Evolutionary conservation across 176 grass and related monocot species (phyloP), one percentile per base, ranked within the genome.

Genomic region (Raddia guianensis): DNA sequence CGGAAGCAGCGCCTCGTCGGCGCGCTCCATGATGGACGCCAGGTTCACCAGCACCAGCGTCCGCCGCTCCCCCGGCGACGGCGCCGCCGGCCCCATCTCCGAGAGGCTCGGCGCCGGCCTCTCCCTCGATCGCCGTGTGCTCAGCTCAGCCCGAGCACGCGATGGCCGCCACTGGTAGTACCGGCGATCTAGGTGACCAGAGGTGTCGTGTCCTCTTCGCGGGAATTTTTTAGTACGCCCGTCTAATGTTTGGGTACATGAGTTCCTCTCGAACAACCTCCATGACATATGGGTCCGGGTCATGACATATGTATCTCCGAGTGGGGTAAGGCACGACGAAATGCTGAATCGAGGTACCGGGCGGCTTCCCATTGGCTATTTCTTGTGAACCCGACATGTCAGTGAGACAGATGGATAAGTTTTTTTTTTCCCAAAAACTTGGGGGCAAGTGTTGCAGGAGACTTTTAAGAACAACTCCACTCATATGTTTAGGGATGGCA

Each of bases 21-120:
- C 94, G 67, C 74, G 78, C 82, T 97, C 91, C 94, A 94, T 94
- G 87, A 97, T 92, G 35, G 89, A 91, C 9, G 94, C 94, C 59
- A 94, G 75, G 85, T 97, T 94, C 45, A 94, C 85, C 78, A 97
- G 79, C 50, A 92, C 56, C 70, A 94, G 80, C 79, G 87, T 97
- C 84, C 82, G 70, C 76, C 72, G 66, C 76, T 80, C 87, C 66
- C 80, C 15, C 78, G 37, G 37, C 37, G 72, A 52, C 63, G 55
- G 3, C 60, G 42, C 76, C 43, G 13, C 19, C 72, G 60, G 64
- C 62, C 74, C 48, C 74, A 82, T 86, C 8, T 21, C 63, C 37
- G 7, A 10, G 44, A 12, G 48, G 8, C 44, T 11, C 3, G 37
- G 4, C 15, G 2, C 16, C 33, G 14, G 6, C 9, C 3, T 19